phyloP scores from a whole-genome alignment of 331 rosid genomes.

The Saraca asoca region DNA sequence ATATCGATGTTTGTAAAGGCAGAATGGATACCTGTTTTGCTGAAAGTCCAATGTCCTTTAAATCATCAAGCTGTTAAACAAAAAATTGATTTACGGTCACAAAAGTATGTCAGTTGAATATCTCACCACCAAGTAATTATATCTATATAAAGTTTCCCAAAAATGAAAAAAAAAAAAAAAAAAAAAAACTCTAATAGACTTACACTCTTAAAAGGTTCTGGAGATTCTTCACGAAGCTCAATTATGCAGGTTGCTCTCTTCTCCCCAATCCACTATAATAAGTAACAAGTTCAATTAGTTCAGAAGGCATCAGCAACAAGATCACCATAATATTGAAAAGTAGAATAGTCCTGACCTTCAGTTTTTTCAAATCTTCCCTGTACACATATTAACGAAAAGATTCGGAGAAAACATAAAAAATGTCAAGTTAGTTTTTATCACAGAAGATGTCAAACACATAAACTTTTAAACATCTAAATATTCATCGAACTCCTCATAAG shows the following conservation, averaged over 20 bases:
- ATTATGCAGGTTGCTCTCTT: constrained; percentile 75
- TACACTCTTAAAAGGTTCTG: constrained; percentile 72
- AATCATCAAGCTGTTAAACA: constrained; percentile 70
- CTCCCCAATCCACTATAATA: constrained; percentile 79
- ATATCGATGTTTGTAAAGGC: neutral
- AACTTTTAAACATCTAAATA: neutral
- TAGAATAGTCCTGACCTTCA: constrained; percentile 53
- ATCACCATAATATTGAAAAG: neutral
- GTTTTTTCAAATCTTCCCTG: constrained; percentile 74
- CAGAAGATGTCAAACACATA: neutral
- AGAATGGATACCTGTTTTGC: constrained; percentile 68
- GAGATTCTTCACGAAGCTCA: constrained; percentile 71
- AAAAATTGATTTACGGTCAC: constrained; percentile 20
- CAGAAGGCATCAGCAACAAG: neutral
- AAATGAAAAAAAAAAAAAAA: neutral
- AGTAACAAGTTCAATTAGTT: constrained; percentile 11
- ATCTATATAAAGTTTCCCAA: neutral
- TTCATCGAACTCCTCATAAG: neutral
- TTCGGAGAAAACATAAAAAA: neutral
- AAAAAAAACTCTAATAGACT: constrained; percentile 25
- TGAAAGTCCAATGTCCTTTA: constrained; percentile 74
- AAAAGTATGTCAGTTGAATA: constrained; percentile 10
- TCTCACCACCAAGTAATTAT: neutral
- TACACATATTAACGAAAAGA: neutral
- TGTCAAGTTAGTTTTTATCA: constrained; percentile 32